phyloP scores from a whole-genome alignment of 495 filamentous ascomycete genomes.

The Aspergillus haitiensis region DNA sequence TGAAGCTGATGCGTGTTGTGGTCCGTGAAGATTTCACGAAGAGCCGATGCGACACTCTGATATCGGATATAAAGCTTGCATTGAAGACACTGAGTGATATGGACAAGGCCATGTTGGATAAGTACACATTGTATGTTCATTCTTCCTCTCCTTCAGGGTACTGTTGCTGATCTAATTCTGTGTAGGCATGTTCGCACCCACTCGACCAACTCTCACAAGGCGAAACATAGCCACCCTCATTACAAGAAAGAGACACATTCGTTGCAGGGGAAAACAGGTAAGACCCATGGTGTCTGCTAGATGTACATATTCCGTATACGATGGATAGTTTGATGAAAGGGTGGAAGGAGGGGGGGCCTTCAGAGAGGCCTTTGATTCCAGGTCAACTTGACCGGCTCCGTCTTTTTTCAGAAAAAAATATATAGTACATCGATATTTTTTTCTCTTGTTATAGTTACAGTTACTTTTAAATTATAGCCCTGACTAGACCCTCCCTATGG shows the following conservation, averaged over 20 bases:
- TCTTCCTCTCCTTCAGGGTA: neutral
- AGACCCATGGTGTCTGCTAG: slow-evolving; percentile 77
- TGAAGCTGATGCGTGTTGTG: slow-evolving; percentile 88
- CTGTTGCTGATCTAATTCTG: neutral
- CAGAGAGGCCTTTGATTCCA: too few relatives aligned
- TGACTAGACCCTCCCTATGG: too few relatives aligned
- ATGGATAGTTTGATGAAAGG: slow-evolving; percentile 1
- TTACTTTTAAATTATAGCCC: too few relatives aligned
- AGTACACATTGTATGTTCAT: slow-evolving; percentile 58
- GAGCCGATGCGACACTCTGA: slow-evolving; percentile 69
- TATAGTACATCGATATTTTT: too few relatives aligned
- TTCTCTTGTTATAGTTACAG: too few relatives aligned
- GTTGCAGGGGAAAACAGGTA: slow-evolving; percentile 82
- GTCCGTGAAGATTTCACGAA: slow-evolving; percentile 87
- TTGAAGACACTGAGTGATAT: slow-evolving; percentile 67
- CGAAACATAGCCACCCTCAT: slow-evolving; percentile 60
- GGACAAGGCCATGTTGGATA: slow-evolving; percentile 65
- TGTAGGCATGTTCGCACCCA: slow-evolving; percentile 56
- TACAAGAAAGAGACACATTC: slow-evolving; percentile 79
- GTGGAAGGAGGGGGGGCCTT: too few relatives aligned
- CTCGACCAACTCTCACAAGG: slow-evolving; percentile 53
- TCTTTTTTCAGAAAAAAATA: too few relatives aligned
- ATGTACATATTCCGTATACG: neutral
- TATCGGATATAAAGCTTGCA: slow-evolving; percentile 72
- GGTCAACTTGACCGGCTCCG: too few relatives aligned